Conservation (phyloP, 192 early-diverging fungal genomes). For the Coemansia sp. region DNA sequence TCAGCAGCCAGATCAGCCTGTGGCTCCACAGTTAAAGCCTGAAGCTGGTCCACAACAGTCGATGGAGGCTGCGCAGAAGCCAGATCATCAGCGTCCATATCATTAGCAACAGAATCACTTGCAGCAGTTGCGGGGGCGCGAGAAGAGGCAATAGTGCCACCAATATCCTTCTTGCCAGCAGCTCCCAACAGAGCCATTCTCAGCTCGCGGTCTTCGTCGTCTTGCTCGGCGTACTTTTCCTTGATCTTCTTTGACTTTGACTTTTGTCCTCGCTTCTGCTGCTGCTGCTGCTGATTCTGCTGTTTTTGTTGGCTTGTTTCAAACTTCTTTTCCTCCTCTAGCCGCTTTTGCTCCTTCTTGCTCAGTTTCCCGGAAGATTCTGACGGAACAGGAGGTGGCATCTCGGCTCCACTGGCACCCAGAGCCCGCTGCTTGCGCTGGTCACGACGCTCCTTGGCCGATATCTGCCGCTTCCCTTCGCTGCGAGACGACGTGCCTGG, state of each 20-base stretch:
- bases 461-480: constrained; percentile 48
- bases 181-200: constrained; percentile 77
- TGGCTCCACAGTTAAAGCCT: background rate
- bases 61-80: constrained; percentile 1
- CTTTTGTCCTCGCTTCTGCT: constrained; percentile 73
- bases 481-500: background rate
- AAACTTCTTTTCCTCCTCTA: constrained; percentile 32
- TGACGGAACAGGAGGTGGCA: background rate
- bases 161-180: constrained; percentile 50
- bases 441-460: constrained; percentile 82
- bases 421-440: constrained; percentile 61
- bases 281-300: constrained; percentile 32
- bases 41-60: constrained; percentile 25
- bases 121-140: no score
- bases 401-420: background rate
- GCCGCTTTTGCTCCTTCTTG: constrained; percentile 37
- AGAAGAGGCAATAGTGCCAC: background rate
- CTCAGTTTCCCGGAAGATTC: constrained; percentile 8
- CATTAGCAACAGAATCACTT: no score
- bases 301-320: constrained; percentile 17
- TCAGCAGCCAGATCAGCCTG: no score
- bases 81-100: background rate
- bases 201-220: constrained; percentile 84
- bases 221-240: constrained; percentile 86
- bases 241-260: constrained; percentile 89